These are phyloP conservation scores for Rhipidocladum racemiflorum DNA, from an alignment of 176 grass and related monocot genomes.

Conservation along the genomic window DNA sequence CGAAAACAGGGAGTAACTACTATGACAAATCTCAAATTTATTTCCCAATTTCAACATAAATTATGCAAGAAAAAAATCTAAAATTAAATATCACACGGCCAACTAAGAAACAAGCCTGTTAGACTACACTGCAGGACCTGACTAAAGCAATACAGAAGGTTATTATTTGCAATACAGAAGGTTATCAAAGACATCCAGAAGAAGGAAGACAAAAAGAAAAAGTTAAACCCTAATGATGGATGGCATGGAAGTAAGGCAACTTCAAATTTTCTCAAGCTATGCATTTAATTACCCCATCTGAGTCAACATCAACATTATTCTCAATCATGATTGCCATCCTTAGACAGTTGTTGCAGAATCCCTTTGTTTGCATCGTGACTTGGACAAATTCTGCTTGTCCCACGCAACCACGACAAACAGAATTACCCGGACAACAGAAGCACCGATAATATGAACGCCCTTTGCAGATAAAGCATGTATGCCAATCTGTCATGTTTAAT, in stretches of 20 bases:
- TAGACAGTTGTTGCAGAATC: constrained; percentile 80
- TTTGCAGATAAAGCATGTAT: constrained; percentile 74
- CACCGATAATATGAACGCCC: constrained; percentile 55
- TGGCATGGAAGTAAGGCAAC: neutral
- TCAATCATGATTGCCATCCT: constrained; percentile 62
- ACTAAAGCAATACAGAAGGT: neutral
- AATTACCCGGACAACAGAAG: constrained; percentile 57
- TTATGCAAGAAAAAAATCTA: neutral
- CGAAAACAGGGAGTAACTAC: too few relatives aligned
- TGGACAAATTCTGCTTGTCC: constrained; percentile 58
- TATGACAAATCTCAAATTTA: too few relatives aligned
- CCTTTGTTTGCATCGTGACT: constrained; percentile 59
- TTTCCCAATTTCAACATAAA: neutral
- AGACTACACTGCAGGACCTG: constrained; percentile 10
- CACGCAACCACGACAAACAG: constrained; percentile 55
- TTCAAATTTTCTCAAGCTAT: constrained; percentile 9
- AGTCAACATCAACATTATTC: constrained; percentile 51
- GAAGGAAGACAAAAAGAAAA: neutral
- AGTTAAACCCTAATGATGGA: neutral
- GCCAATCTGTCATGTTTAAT: constrained; percentile 63
- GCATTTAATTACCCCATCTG: constrained; percentile 59
- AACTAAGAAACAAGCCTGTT: neutral
- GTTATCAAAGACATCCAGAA: constrained; percentile 13
- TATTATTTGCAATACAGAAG: constrained; percentile 12
- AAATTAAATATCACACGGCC: neutral